Evolutionary conservation across 2,329 filamentous ascomycete species (phyloP).

Genomic region (Allantophomopsis lycopodina): DNA sequence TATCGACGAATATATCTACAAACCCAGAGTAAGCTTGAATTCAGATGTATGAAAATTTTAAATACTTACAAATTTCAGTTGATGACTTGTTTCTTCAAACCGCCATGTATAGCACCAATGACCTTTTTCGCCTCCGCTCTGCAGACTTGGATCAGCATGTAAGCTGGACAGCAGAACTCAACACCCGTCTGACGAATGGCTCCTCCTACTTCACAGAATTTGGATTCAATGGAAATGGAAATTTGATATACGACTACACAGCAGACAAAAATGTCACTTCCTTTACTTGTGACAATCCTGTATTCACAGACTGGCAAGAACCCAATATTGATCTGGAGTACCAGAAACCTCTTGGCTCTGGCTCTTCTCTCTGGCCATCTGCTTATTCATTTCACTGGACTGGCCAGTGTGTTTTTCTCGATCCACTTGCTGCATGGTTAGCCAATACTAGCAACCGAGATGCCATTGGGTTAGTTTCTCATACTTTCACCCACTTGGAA

Average conservation of each 20-base stretch:
- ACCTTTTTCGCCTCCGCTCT: constrained; percentile 31
- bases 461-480: constrained; percentile 40
- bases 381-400: constrained; percentile 7
- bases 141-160: constrained; percentile 29
- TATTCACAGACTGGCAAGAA: neutral
- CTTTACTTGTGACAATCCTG: neutral
- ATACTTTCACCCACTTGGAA: constrained; percentile 46
- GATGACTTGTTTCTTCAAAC: constrained; percentile 42
- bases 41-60: neutral
- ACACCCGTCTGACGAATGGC: constrained; percentile 27
- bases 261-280: neutral
- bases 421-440: constrained; percentile 37
- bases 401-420: constrained; percentile 27
- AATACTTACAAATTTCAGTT: constrained; percentile 1
- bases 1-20: constrained; percentile 3
- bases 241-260: constrained; percentile 20
- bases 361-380: constrained; percentile 29
- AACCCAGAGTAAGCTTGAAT: neutral
- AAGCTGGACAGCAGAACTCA: constrained; percentile 24
- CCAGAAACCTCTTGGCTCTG: constrained; percentile 31
- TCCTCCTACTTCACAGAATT: constrained; percentile 36
- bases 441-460: constrained; percentile 32
- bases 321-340: constrained; percentile 19
- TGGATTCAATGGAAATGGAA: constrained; percentile 37
- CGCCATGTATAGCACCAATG: constrained; percentile 29